Percentiles rank a stretch among this genome's conserved stretches.
Evolutionary conservation across 495 filamentous ascomycete species (phyloP).

Genomic region (Penicillium mononematosum): DNA sequence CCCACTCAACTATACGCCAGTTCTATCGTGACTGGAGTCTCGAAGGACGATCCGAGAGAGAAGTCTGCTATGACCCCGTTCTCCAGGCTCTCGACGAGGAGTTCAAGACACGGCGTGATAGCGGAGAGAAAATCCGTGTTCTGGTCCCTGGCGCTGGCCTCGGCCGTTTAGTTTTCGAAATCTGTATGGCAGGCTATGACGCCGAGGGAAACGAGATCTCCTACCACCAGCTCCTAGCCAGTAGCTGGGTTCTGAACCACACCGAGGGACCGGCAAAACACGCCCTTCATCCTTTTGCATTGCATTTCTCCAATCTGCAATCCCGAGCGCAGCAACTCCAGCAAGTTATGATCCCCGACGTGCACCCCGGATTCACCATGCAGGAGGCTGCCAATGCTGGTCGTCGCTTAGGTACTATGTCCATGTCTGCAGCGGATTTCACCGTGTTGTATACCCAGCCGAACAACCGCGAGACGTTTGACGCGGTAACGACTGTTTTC

Average conservation of each 20-base stretch:
- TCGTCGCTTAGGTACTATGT: conserved; percentile 55
- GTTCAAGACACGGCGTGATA: conserved; percentile 39
- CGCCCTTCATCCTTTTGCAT: conserved; percentile 72
- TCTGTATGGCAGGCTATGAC: conserved; percentile 70
- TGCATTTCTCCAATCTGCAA: conserved; percentile 76
- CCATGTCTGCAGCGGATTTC: conserved; percentile 85
- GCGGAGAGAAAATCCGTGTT: conserved; percentile 53
- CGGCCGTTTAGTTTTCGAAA: conserved; percentile 81
- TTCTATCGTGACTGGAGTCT: conserved; percentile 94
- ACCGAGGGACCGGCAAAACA: conserved; percentile 46
- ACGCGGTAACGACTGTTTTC: conserved; percentile 85
- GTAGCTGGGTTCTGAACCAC: conserved; percentile 84
- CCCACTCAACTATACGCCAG: conserved; percentile 83
- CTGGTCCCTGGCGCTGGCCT: conserved; percentile 89
- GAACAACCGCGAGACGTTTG: conserved; percentile 59
- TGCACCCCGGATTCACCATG: conserved; percentile 64
- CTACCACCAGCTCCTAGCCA: conserved; percentile 86
- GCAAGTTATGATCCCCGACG: conserved; percentile 69
- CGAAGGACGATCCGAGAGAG: conserved; percentile 70
- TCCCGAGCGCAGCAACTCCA: conserved; percentile 68
- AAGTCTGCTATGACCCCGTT: conserved; percentile 72
- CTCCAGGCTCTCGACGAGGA: conserved; percentile 58
- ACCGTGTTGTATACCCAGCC: conserved; percentile 66
- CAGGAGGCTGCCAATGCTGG: conserved; percentile 28
- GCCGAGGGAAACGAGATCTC: conserved; percentile 95